Conservation (phyloP, 73 alveolate genomes). For the Urostyla sp. region DNA sequence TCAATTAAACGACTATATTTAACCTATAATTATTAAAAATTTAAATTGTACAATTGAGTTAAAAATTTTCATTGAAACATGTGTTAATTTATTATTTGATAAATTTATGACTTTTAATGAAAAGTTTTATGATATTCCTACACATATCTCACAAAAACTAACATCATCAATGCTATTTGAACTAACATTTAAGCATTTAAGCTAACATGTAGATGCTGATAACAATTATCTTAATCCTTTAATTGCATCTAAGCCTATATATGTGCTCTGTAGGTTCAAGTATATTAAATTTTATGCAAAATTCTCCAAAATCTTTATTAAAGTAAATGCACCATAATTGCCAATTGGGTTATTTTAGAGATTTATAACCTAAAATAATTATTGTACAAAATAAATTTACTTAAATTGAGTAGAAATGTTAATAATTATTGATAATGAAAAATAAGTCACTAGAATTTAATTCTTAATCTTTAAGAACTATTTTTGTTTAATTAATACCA, state of each 20-base stretch:
- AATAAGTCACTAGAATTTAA: neutral
- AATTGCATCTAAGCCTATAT: conserved; percentile 11
- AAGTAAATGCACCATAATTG: conserved; percentile 25
- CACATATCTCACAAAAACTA: conserved; percentile 32
- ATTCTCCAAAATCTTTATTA: neutral
- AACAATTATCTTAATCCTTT: conserved; percentile 25
- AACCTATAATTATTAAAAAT: no score
- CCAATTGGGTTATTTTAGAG: neutral
- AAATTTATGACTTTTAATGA: conserved; percentile 36
- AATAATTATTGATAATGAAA: neutral
- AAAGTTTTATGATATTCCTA: conserved; percentile 43
- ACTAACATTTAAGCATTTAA: conserved; percentile 6
- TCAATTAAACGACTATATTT: conserved; percentile 11
- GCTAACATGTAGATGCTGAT: neutral
- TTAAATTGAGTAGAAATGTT: neutral
- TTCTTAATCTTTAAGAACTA: neutral
- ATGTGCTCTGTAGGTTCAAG: conserved; percentile 19
- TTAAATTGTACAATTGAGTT: conserved; percentile 43
- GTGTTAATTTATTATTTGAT: conserved; percentile 1
- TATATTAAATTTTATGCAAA: neutral
- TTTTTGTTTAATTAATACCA: neutral
- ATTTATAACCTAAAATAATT: conserved; percentile 22
- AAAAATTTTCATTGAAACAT: conserved; percentile 41
- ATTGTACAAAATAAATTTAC: neutral
- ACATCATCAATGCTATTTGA: conserved; percentile 25